Evolutionary conservation across 2,329 filamentous ascomycete genomes (phyloP), one percentile per base, ranked within the genome.

Genomic region (Colletotrichum coccodes): DNA sequence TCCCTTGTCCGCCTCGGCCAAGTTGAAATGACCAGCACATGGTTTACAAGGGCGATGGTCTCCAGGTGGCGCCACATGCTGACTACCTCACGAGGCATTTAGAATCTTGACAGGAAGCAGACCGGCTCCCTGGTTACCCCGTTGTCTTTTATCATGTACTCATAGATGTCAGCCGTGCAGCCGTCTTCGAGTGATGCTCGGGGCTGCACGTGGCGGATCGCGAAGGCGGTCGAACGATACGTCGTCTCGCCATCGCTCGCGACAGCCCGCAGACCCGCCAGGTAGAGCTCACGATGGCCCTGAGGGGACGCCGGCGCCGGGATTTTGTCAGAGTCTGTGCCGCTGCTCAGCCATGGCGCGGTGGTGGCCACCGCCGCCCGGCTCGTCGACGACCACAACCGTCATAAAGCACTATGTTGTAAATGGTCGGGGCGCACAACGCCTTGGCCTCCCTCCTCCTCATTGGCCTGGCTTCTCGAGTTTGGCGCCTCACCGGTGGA

Each of bases 261-360:
- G 54, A 61, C 40, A 44, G 50, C 47, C 49, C 65, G 54, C 61
- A 65, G 54, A 60, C 18, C 54, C 54, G 40, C 47, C 54, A 61
- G 49, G 34, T 54, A 65, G 61, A 53, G 59, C 61, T 47, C 54
- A 47, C 38, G 49, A 50, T 49, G 26, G 54, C 32, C 36, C 28
- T 38, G 64, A 42, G 47, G 63, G 56, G 32, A 16, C 36, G 52
- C 50, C 60, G 47, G 57, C 60, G 47, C 47, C 40, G 47, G 54
- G 42, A 44, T 49, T 40, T 44, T 50, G 40, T 54, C 54, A 9
- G 64, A 30, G 65, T 60, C 61, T 40, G 61, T 49, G 54, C 56
- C 40, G 42, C 42, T 44, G 42, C 66, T 52, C 64, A 38, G 59
- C 59, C 64, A 67, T 38, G 32, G 66, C 66, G 56, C 34, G 65